Conservation (phyloP, 768 basidiomycete species). For the Gymnopilus dilepis region DNA sequence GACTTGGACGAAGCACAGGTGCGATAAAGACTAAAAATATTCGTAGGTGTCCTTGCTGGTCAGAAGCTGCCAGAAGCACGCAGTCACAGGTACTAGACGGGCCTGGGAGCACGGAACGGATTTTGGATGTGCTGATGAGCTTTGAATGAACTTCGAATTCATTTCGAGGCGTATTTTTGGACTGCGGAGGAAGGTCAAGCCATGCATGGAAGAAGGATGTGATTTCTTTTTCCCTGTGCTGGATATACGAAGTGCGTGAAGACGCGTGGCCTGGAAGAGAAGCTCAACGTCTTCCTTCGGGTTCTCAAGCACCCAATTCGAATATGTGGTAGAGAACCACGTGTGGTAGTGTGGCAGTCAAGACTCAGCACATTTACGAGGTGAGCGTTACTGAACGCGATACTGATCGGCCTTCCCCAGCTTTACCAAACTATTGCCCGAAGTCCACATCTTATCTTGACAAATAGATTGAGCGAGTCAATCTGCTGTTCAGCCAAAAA, state of each 20-base stretch:
- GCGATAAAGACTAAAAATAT: neutral
- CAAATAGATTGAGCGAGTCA: neutral
- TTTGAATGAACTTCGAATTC: neutral
- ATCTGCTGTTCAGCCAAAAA: neutral
- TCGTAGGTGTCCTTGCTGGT: neutral
- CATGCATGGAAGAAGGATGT: neutral
- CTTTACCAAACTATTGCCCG: neutral
- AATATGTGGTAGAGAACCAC: neutral
- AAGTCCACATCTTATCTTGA: neutral
- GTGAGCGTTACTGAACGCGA: neutral
- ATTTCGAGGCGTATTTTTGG: neutral
- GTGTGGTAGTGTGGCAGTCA: neutral
- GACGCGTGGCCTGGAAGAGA: neutral
- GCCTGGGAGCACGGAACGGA: conserved; percentile 1
- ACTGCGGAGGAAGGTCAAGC: neutral
- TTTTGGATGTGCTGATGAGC: neutral
- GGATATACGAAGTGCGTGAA: neutral
- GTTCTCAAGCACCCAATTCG: neutral
- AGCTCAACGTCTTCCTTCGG: neutral
- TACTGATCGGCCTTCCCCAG: neutral
- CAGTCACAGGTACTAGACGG: neutral
- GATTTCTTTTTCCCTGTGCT: neutral
- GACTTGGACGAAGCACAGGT: neutral
- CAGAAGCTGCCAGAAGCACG: neutral
- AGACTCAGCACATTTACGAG: neutral